A percentile compares a stretch with the other conserved stretches of the same genome.
Conservation (phyloP, 129 eudicot species). For the Oenanthe sinensis region DNA sequence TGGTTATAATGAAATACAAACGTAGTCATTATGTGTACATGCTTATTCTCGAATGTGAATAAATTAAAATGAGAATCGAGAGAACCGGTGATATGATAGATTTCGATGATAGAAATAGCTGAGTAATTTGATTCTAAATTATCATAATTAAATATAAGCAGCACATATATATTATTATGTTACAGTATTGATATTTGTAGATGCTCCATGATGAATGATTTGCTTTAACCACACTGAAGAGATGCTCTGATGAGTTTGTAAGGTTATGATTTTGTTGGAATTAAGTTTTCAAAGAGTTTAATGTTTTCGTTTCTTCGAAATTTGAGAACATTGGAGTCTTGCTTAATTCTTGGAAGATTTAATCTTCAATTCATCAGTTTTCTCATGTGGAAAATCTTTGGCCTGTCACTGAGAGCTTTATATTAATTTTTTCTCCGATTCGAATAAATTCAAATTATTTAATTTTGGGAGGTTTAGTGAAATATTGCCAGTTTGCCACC, state of each 20-base stretch:
- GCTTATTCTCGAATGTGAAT: no score
- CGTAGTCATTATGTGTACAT: no score
- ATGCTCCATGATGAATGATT: conserved; percentile 72
- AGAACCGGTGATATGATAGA: no score
- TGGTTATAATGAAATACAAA: no score
- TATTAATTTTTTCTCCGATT: neutral
- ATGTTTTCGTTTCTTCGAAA: neutral
- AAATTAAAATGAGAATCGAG: no score
- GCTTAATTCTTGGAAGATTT: conserved; percentile 18
- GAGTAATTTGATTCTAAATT: no score
- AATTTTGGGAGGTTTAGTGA: no score
- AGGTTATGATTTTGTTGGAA: neutral
- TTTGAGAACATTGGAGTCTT: conserved; percentile 3
- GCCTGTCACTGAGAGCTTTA: conserved; percentile 64
- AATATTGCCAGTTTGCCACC: no score
- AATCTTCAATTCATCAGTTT: conserved; percentile 1
- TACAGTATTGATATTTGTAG: neutral
- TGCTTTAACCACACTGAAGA: conserved; percentile 96
- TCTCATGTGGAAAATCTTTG: conserved; percentile 72
- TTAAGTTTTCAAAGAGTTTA: conserved; percentile 2
- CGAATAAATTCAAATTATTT: neutral
- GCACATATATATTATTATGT: neutral
- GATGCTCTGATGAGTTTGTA: conserved; percentile 9
- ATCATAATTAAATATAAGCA: no score
- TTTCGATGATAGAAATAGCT: no score